Evolutionary conservation across 345 rosid species (phyloP).

Genomic region (Clarkia xantiana): DNA sequence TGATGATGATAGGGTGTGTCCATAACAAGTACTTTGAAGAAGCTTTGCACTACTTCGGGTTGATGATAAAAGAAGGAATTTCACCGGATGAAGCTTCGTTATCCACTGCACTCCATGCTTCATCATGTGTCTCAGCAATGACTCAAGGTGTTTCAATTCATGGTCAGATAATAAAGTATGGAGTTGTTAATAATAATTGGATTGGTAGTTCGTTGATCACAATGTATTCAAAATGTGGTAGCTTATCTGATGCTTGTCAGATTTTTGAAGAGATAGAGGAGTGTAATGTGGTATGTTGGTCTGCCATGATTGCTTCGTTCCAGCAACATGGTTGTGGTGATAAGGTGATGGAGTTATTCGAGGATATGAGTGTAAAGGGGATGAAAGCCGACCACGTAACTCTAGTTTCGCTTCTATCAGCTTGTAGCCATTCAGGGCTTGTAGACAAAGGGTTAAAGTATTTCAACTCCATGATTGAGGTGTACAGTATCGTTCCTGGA

Average conservation of each 20-base stretch:
- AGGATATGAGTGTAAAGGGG: constrained; percentile 23
- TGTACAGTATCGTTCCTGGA: constrained; percentile 21
- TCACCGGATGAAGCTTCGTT: constrained; percentile 29
- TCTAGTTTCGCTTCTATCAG: constrained; percentile 25
- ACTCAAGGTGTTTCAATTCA: constrained; percentile 22
- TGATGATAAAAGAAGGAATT: constrained; percentile 21
- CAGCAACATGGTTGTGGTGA: constrained; percentile 31
- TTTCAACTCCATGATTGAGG: constrained; percentile 25
- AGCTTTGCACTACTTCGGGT: constrained; percentile 17
- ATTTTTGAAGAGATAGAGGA: constrained; percentile 22
- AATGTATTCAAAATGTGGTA: constrained; percentile 35
- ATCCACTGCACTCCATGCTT: constrained; percentile 27
- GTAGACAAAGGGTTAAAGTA: constrained; percentile 24
- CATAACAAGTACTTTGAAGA: constrained; percentile 17
- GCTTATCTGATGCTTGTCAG: constrained; percentile 13
- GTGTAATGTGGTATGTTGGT: constrained; percentile 27
- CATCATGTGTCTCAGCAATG: constrained; percentile 21
- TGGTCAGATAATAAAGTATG: constrained; percentile 23
- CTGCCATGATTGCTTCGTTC: constrained; percentile 28
- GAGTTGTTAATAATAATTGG: constrained; percentile 13
- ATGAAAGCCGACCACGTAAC: constrained; percentile 23
- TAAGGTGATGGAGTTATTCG: constrained; percentile 18
- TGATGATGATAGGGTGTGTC: constrained; percentile 27
- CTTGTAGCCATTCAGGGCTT: constrained; percentile 25
- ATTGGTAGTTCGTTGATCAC: constrained; percentile 26